These are phyloP conservation scores for Paracorniculantispora psalliotae DNA, from an alignment of 2,329 filamentous ascomycete species.

Conservation along the genomic window DNA sequence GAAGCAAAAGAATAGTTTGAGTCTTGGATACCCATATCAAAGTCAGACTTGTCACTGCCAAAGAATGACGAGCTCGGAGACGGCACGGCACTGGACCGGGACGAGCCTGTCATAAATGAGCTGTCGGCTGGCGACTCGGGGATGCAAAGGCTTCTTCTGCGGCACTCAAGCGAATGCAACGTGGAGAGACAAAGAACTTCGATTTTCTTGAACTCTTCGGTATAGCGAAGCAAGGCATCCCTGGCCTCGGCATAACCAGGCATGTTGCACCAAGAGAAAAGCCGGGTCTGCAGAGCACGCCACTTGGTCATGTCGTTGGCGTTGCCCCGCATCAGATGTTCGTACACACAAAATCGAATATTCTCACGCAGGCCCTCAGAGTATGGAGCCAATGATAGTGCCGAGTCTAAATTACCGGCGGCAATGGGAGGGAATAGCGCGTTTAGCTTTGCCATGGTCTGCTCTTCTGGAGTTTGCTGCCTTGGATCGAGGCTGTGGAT, in stretches of 20 bases:
- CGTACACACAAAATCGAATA: constrained; percentile 31
- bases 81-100: background rate
- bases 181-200: constrained; percentile 21
- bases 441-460: constrained; percentile 29
- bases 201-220: constrained; percentile 30
- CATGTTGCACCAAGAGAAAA: constrained; percentile 30
- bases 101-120: constrained; percentile 3
- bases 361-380: constrained; percentile 29
- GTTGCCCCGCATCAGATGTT: constrained; percentile 27
- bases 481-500: constrained; percentile 20
- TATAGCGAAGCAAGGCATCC: constrained; percentile 27
- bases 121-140: background rate
- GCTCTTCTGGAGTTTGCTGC: constrained; percentile 9
- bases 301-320: constrained; percentile 18
- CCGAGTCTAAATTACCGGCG: constrained; percentile 19
- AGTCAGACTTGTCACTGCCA: background rate
- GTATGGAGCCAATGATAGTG: constrained; percentile 25
- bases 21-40: background rate
- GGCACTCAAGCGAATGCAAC: background rate
- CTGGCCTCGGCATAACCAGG: constrained; percentile 26
- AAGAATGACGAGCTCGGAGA: background rate
- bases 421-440: constrained; percentile 29
- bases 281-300: constrained; percentile 25
- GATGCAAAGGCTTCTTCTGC: background rate
- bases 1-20: background rate